These are phyloP conservation scores for Solanum hybrid DNA, from an alignment of 305 asterid genomes.

Conservation along the genomic window DNA sequence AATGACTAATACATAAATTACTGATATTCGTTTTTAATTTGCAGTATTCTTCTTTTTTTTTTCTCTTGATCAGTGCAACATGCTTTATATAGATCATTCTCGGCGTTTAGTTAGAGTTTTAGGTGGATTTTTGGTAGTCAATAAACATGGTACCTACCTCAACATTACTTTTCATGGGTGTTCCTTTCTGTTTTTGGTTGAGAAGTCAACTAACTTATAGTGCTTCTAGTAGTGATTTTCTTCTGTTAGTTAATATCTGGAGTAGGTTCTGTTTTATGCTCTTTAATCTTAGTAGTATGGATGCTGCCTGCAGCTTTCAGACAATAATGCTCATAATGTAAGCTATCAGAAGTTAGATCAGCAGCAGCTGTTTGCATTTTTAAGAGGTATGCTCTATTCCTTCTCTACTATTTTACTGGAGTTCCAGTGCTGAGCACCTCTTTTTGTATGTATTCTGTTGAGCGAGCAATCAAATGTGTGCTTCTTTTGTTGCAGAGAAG, in stretches of 20 bases:
- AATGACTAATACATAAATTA: not conserved
- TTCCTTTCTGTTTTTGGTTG: not conserved
- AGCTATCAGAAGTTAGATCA: conserved; percentile 48
- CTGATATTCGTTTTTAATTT: not conserved
- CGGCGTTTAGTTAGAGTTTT: not conserved
- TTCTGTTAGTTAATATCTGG: not conserved
- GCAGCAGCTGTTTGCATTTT: conserved; percentile 51
- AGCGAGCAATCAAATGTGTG: conserved; percentile 5
- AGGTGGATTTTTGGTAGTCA: not conserved
- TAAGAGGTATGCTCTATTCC: conserved; percentile 43
- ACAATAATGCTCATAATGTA: conserved; percentile 30
- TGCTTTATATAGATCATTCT: not conserved
- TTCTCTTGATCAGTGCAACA: not conserved
- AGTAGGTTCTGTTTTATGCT: conserved; percentile 1
- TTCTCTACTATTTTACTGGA: not conserved
- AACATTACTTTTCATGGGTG: not conserved
- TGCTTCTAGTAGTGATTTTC: not conserved
- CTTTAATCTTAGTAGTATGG: conserved; percentile 11
- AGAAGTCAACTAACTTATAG: not conserved
- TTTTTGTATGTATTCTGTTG: not conserved
- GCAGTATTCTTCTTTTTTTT: not conserved
- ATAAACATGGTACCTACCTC: not conserved
- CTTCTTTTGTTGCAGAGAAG: conserved; percentile 42
- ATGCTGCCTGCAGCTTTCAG: conserved; percentile 68
- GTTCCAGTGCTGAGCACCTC: not conserved